Evolutionary conservation across 2,329 filamentous ascomycete genomes (phyloP), one percentile per base, ranked within the genome.

Genomic region (Scleromitrula shiraiana): DNA sequence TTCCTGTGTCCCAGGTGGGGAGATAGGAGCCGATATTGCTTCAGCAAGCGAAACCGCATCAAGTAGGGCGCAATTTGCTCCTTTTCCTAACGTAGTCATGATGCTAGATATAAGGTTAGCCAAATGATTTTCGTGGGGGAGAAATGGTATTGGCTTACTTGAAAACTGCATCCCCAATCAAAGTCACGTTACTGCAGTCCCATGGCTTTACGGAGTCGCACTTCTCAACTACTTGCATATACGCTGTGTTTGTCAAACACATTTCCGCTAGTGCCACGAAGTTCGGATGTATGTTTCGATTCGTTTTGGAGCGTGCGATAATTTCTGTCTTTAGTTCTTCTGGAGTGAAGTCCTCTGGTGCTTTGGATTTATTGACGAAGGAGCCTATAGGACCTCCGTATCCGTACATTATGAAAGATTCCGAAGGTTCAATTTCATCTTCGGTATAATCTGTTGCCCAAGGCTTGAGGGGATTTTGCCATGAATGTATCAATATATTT

Each of bases 361-460:
- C 46, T 40, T 59, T 59, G 8, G 45, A 46, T n/a, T 52, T 50
- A 44, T 61, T 60, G 14, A 46, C 29, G 22, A 61, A 61, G 19
- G 52, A 43, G 14, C 24, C 15, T 4, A 50, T 22, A 8, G 56
- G 53, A 41, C 50, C 52, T 1, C 59, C 58, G 10, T 56, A 55
- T 2, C 59, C 59, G 23, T 58, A 57, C 59, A 61, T 62, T 27
- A 62, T 60, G 39, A 57, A 62, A 1, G 58, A 60, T 38, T 61
- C 58, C n/a, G 58, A 54, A 23, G 52, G 43, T 2, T 36, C 50
- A 5, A 61, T 56, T 10, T 58, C 54, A 3, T 46, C 43, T 15
- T 53, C 48, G 19, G 54, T 52, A 27, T 53, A 57, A 9, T 52
- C 39, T 10, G 54, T 59, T 23, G 58, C 54, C 44, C 50, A 58